These are phyloP conservation scores for Thalassiosira hispida DNA, from an alignment of 352 stramenopile species.

Conservation along the genomic window DNA sequence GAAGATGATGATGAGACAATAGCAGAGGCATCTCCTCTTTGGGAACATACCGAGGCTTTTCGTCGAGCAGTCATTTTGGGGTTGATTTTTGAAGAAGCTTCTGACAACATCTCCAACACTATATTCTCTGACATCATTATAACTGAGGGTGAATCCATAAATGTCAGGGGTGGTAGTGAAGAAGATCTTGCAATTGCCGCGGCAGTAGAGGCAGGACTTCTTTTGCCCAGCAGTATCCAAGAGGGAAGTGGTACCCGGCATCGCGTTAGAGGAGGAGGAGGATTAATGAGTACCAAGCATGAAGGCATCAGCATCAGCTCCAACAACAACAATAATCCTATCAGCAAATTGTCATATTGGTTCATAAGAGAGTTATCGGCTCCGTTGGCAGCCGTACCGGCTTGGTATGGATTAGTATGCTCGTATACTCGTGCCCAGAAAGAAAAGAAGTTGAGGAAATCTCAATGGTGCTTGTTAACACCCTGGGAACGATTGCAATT, in stretches of 20 bases:
- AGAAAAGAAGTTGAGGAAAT: slow-evolving; percentile 15
- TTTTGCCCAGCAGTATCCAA: slow-evolving; percentile 17
- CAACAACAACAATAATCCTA: neutral
- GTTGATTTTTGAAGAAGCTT: slow-evolving; percentile 33
- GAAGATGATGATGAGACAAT: slow-evolving; percentile 16
- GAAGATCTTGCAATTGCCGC: slow-evolving; percentile 34
- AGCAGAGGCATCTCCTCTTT: slow-evolving; percentile 45
- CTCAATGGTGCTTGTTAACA: slow-evolving; percentile 17
- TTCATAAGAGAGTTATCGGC: slow-evolving; percentile 46
- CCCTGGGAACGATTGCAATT: slow-evolving; percentile 21
- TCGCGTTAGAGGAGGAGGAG: slow-evolving; percentile 12
- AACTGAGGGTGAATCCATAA: slow-evolving; percentile 17
- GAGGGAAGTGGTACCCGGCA: neutral
- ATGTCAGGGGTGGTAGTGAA: slow-evolving; percentile 6
- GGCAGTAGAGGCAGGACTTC: slow-evolving; percentile 35
- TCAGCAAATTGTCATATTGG: slow-evolving; percentile 27
- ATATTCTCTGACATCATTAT: slow-evolving; percentile 28
- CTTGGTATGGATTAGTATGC: slow-evolving; percentile 37
- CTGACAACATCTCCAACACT: neutral
- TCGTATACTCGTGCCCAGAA: slow-evolving; percentile 33
- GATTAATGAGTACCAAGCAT: neutral
- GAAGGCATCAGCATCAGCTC: neutral
- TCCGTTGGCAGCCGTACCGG: slow-evolving; percentile 43
- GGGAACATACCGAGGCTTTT: slow-evolving; percentile 53
- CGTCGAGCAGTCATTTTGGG: slow-evolving; percentile 45